Evolutionary conservation across 768 basidiomycete genomes (phyloP).

Genomic region (Xerocomus spinulosus): DNA sequence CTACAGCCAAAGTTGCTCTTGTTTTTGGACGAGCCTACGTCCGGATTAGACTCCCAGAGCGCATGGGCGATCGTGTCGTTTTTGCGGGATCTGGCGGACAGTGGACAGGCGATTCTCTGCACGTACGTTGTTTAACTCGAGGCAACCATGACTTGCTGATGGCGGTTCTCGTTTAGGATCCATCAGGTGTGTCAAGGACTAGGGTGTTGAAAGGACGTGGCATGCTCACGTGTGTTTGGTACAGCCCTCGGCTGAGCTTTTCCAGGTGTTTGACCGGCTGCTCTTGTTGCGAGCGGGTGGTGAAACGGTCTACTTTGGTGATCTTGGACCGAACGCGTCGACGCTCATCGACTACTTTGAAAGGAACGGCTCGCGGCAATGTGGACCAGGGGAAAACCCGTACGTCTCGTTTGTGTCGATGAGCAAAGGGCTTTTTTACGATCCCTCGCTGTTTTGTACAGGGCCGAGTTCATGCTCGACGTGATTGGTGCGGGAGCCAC

Average conservation of each 20-base stretch:
- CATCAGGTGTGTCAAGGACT: too few species aligned
- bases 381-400: slow-evolving; percentile 68
- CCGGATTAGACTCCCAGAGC: slow-evolving; percentile 81
- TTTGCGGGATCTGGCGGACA: slow-evolving; percentile 68
- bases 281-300: slow-evolving; percentile 78
- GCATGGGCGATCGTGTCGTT: slow-evolving; percentile 81
- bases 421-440: too few species aligned
- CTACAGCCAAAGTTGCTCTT: slow-evolving; percentile 67
- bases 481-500: slow-evolving; percentile 74
- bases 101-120: slow-evolving; percentile 88
- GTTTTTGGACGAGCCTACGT: slow-evolving; percentile 90
- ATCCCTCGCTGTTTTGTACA: slow-evolving; percentile 36
- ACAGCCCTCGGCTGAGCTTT: slow-evolving; percentile 75
- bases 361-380: slow-evolving; percentile 57
- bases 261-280: slow-evolving; percentile 75
- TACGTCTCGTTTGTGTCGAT: slow-evolving; percentile 26
- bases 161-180: slow-evolving; percentile 29
- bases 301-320: slow-evolving; percentile 59
- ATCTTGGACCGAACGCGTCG: slow-evolving; percentile 59
- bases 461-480: slow-evolving; percentile 63
- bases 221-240: slow-evolving; percentile 18
- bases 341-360: slow-evolving; percentile 77
- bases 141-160: neutral
- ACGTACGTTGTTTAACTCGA: slow-evolving; percentile 43
- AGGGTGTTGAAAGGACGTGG: too few species aligned